Percentiles rank a stretch among this genome's conserved stretches.
phyloP scores from a whole-genome alignment of 192 early-diverging fungal genomes.

The Funneliformis mosseae region DNA sequence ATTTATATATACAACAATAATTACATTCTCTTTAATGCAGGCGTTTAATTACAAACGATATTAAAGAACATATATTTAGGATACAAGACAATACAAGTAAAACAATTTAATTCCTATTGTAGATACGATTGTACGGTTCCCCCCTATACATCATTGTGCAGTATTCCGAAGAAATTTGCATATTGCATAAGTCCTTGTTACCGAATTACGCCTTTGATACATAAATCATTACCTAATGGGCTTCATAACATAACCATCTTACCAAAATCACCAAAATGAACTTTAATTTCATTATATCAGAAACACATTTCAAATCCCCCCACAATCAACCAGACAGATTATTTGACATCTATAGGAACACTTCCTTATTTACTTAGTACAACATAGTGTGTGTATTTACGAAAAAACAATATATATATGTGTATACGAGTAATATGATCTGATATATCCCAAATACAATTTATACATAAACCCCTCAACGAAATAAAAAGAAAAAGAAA shows the following conservation, averaged over 20 bases:
- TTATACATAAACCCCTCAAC: background rate
- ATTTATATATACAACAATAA: background rate
- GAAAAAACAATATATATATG: background rate
- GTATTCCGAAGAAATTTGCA: background rate
- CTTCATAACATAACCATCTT: background rate
- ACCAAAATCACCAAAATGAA: background rate
- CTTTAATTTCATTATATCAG: background rate
- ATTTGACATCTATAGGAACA: background rate
- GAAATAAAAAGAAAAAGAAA: background rate
- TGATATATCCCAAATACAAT: background rate
- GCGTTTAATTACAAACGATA: too few relatives aligned
- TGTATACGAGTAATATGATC: background rate
- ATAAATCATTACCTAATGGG: background rate
- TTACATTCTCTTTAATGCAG: background rate
- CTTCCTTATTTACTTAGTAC: background rate
- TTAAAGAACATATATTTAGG: background rate
- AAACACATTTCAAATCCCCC: background rate
- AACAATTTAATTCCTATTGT: background rate
- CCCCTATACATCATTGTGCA: background rate
- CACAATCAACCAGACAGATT: background rate
- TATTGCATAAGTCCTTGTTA: background rate
- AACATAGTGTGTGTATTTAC: background rate
- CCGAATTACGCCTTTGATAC: background rate
- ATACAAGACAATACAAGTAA: background rate
- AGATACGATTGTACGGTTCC: background rate